These are phyloP conservation scores for Lentinula sp. DNA, from an alignment of 768 basidiomycete genomes.

Conservation along the genomic window DNA sequence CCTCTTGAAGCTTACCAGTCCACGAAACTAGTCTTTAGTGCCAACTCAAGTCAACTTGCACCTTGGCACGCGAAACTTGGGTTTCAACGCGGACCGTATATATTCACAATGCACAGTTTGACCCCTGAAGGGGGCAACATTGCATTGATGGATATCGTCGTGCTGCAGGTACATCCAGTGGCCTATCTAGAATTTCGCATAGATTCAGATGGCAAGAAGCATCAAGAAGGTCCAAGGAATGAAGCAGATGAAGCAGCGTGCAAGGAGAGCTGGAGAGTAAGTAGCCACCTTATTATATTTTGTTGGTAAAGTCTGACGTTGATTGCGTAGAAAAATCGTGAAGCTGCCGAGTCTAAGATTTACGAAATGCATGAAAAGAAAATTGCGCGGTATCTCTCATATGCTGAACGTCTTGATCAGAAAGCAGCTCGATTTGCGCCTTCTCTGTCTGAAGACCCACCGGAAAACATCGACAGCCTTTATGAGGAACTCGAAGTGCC, in stretches of 20 bases:
- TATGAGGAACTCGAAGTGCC: constrained; percentile 64
- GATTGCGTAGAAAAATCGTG: constrained; percentile 44
- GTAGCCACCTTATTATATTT: not conserved
- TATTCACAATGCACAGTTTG: constrained; percentile 75
- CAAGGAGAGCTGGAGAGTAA: constrained; percentile 69
- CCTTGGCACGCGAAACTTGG: constrained; percentile 90
- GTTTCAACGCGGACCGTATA: constrained; percentile 56
- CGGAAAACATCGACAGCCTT: constrained; percentile 46
- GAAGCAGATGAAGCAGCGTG: constrained; percentile 61
- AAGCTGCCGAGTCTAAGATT: constrained; percentile 53
- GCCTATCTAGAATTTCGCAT: constrained; percentile 72
- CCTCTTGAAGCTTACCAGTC: constrained; percentile 75
- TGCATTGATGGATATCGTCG: constrained; percentile 64
- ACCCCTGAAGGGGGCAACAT: constrained; percentile 78
- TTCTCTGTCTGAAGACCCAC: constrained; percentile 32
- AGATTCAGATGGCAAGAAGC: constrained; percentile 40
- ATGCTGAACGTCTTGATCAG: constrained; percentile 59
- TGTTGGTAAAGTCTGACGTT: not conserved
- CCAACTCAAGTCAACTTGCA: constrained; percentile 83
- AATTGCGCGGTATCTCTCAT: constrained; percentile 44
- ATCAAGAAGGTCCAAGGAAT: constrained; percentile 56
- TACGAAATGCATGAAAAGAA: constrained; percentile 53
- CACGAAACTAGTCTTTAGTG: constrained; percentile 59
- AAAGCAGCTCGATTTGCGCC: constrained; percentile 38
- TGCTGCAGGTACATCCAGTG: constrained; percentile 72